Percentiles rank a stretch among this genome's conserved stretches.
Evolutionary conservation across 441 rosid species (phyloP).

Genomic region (Daphne laureola): DNA sequence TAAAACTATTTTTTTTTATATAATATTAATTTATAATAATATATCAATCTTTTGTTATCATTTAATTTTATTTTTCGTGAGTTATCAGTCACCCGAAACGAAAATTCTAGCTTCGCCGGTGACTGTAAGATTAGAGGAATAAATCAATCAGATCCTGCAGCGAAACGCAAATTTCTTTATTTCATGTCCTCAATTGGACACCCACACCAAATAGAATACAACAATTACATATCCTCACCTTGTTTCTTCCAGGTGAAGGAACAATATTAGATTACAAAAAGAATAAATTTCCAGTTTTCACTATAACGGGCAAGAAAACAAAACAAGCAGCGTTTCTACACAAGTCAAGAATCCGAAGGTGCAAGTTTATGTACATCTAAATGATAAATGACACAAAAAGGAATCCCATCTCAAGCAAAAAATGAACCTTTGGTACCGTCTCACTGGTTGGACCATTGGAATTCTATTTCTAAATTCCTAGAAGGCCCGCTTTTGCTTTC

Average conservation of each 20-base stretch:
- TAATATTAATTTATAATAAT: no score
- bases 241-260: constrained; percentile 6
- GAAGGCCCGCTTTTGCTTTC: constrained; percentile 95
- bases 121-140: not conserved
- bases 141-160: not conserved
- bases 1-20: no score
- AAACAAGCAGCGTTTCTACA: constrained; percentile 23
- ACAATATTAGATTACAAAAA: constrained; percentile 30
- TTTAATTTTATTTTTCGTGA: no score
- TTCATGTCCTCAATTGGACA: constrained; percentile 17
- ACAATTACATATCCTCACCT: constrained; percentile 12
- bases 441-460: constrained; percentile 97
- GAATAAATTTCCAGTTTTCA: constrained; percentile 33
- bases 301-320: constrained; percentile 9
- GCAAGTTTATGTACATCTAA: constrained; percentile 29
- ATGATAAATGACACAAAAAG: constrained; percentile 23
- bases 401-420: constrained; percentile 9
- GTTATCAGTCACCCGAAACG: no score
- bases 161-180: constrained; percentile 6
- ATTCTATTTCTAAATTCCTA: constrained; percentile 89
- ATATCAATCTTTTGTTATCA: no score
- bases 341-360: constrained; percentile 18
- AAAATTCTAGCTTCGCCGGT: no score
- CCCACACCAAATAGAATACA: constrained; percentile 21
- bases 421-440: constrained; percentile 1